A percentile compares a stretch with the other conserved stretches of the same genome.
These are phyloP conservation scores for Acanthochlamys bracteata DNA, from an alignment of 106 monocot genomes.

Conservation along the genomic window DNA sequence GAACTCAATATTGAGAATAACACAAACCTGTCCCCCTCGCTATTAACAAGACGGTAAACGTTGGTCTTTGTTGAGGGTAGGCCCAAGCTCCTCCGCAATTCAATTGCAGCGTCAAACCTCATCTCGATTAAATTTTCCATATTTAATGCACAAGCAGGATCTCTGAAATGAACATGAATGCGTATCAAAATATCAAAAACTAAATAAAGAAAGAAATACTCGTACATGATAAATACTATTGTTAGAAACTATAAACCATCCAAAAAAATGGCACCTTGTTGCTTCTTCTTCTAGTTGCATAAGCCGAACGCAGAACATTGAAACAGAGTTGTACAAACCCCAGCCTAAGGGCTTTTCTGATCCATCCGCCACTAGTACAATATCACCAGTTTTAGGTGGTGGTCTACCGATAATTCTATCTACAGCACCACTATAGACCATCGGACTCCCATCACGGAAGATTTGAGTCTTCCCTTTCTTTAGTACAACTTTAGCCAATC, in stretches of 20 bases:
- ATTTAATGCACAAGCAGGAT: conserved; percentile 53
- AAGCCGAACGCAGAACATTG: conserved; percentile 89
- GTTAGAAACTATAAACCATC: not conserved
- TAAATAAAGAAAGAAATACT: too few relatives aligned
- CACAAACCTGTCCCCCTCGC: conserved; percentile 95
- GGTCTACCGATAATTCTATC: conserved; percentile 84
- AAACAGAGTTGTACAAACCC: conserved; percentile 96
- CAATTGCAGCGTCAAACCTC: conserved; percentile 68
- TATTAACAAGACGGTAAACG: conserved; percentile 86
- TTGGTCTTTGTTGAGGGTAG: conserved; percentile 77
- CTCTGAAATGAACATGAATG: conserved; percentile 49
- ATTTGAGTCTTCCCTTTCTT: conserved; percentile 93
- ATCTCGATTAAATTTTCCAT: conserved; percentile 78
- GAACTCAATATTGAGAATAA: too few relatives aligned
- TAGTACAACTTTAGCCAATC: conserved; percentile 80
- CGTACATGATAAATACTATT: too few relatives aligned
- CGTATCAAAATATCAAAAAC: not conserved
- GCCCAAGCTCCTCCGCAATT: conserved; percentile 58
- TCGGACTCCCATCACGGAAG: conserved; percentile 89
- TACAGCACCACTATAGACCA: conserved; percentile 97
- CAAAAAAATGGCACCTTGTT: conserved; percentile 27
- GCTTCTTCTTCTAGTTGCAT: conserved; percentile 97
- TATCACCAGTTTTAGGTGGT: conserved; percentile 82
- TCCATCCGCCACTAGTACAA: conserved; percentile 86
- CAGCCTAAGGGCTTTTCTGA: conserved; percentile 88